These are phyloP conservation scores for Tuctoria greenei DNA, from an alignment of 176 grass and related monocot species.

Conservation along the genomic window DNA sequence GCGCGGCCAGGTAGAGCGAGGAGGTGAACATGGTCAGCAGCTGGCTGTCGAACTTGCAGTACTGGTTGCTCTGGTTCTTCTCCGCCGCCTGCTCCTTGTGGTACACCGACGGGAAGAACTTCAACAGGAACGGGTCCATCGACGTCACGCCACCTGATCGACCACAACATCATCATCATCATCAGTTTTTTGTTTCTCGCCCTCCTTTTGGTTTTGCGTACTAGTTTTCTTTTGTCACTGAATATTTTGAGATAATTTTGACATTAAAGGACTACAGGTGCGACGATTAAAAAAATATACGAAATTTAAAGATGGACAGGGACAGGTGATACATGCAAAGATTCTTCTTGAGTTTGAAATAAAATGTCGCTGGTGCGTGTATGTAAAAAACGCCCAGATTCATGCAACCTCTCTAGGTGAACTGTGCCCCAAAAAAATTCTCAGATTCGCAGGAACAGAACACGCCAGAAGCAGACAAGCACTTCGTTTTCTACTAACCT, in stretches of 20 bases:
- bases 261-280: neutral
- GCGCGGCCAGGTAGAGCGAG: slow-evolving; percentile 83
- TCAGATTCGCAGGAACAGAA: slow-evolving; percentile 4
- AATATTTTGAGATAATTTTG: neutral
- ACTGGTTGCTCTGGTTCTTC: slow-evolving; percentile 73
- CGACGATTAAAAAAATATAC: neutral
- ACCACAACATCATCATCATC: neutral
- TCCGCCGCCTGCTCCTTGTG: slow-evolving; percentile 48
- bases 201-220: too few species aligned
- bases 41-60: slow-evolving; percentile 99
- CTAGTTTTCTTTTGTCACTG: neutral
- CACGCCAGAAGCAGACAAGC: slow-evolving; percentile 19
- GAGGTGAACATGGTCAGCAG: slow-evolving; percentile 94
- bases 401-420: slow-evolving; percentile 16
- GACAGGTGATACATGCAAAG: slow-evolving; percentile 29
- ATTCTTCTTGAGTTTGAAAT: slow-evolving; percentile 25
- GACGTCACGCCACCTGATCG: slow-evolving; percentile 77
- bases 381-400: neutral
- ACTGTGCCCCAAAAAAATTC: neutral
- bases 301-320: slow-evolving; percentile 17
- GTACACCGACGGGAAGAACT: slow-evolving; percentile 89
- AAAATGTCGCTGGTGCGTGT: slow-evolving; percentile 19
- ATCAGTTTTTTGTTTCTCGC: too few species aligned
- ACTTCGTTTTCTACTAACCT: neutral
- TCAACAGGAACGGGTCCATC: slow-evolving; percentile 73